A percentile compares a stretch with the other conserved stretches of the same genome.
Conservation (phyloP, 2,329 filamentous ascomycete genomes). For the Dothistroma pini region DNA sequence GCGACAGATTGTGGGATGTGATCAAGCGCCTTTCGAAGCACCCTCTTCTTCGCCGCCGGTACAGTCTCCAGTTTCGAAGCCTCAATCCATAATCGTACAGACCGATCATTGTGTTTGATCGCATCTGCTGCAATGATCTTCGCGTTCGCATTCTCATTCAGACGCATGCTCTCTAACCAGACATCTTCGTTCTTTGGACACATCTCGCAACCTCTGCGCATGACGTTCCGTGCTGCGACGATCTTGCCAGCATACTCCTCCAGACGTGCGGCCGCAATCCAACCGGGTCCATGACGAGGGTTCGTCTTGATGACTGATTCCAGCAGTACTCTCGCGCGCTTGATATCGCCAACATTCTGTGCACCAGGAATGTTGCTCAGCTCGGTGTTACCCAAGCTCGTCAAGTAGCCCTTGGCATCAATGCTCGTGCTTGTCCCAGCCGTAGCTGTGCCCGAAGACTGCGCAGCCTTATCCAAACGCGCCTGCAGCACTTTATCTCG, state of each 20-base stretch:
- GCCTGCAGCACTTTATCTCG: constrained; percentile 94
- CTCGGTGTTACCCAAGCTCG: constrained; percentile 79
- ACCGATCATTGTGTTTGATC: constrained; percentile 85
- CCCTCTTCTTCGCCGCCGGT: constrained; percentile 80
- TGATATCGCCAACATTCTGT: constrained; percentile 88
- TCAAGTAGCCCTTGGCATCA: constrained; percentile 93
- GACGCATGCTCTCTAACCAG: constrained; percentile 91
- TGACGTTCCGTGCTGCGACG: constrained; percentile 82
- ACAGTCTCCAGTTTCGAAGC: constrained; percentile 91
- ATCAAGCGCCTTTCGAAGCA: constrained; percentile 85
- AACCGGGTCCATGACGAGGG: constrained; percentile 87
- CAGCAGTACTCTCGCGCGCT: constrained; percentile 85
- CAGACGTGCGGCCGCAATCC: constrained; percentile 89
- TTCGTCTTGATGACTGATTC: constrained; percentile 98
- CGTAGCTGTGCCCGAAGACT: constrained; percentile 61
- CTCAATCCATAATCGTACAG: constrained; percentile 88
- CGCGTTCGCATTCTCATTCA: constrained; percentile 85
- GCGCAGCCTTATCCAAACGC: constrained; percentile 84
- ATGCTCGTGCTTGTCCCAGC: constrained; percentile 84
- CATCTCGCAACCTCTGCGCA: constrained; percentile 80
- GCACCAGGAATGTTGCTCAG: constrained; percentile 65
- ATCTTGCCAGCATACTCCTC: constrained; percentile 92
- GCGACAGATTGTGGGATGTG: constrained; percentile 91
- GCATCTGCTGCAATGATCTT: constrained; percentile 93
- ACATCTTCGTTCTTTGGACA: constrained; percentile 93